Evolutionary conservation across 495 filamentous ascomycete species (phyloP), one percentile per base, ranked within the genome.

Genomic region (Aspergillus coremiiformis): DNA sequence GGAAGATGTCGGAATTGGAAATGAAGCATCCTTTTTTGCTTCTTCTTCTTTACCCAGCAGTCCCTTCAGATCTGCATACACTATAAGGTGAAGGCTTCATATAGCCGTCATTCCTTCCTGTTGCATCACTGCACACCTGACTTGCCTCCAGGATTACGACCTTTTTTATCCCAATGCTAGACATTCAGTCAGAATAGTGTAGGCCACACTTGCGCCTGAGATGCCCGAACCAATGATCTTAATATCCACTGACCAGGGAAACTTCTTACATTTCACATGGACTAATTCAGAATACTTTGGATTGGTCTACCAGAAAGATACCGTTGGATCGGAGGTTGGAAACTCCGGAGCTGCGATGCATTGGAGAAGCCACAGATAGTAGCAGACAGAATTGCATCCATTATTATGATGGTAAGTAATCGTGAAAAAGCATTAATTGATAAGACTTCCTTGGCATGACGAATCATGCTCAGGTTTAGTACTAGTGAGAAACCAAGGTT

Each of bases 121-220:
- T 90, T 23, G 87, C 87, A 7, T 87, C 87, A 72, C 76, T 87
- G 60, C 84, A 88, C 17, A 83, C 82, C 67, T 86, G 82, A 51
- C 86, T 71, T n/a, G 86, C 86, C 67, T 92, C 87, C 8, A 92
- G 68, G 77, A 90, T 81, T 1, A 88, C 74, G 2, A 89, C 65
- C 15, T 71, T 55, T n/a, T 26, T 23, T 12, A 47, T 22, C 26
- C 32, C 15, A 39, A 37, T n/a, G 45, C 30, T 37, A 41, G 33
- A 9, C 19, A 19, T 41, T 49, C 47, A n/a, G 53, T 53, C 5
- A 85, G 71, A 0, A 85, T 61, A 26, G 78, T 72, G 65, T 75
- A 81, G 8, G 84, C 82, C 5, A 81, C 61, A 7, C 74, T 69
- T 0, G 79, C 70, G n/a, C 84, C 84, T 1, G 80, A 83, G 37